Evolutionary conservation across 2,329 filamentous ascomycete genomes (phyloP), one percentile per base, ranked within the genome.

Genomic region (Ascocoryne sarcoides): DNA sequence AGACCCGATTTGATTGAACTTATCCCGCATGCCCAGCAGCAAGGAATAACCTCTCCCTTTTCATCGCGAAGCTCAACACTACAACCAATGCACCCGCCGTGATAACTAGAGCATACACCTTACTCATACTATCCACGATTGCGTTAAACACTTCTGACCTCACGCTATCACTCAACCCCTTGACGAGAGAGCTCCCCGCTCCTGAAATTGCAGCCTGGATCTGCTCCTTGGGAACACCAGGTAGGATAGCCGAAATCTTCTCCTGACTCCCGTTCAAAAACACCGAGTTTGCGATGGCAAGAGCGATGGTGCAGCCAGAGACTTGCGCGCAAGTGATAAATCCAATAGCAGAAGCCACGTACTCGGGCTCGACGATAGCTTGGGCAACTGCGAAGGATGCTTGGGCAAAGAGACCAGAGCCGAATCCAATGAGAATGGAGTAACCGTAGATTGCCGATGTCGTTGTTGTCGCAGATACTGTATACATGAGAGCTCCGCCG

Each of bases 311-410:
- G 10, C 59, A 52, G 5, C 62, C 61, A 5, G 49, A 50, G 3
- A 65, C 50, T 43, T 65, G 63, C 0, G 58, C 60, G 20, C 56
- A 57, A 8, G 56, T 62, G 32, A 65, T 64, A 48, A 63, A 66
- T 1, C 63, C 61, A 4, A 67, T 58, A 1, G 62, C 60, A 2
- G 51, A 46, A 5, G 60, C 39, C 3, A 65, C 49, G 4, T 59
- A 39, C 0, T 52, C 40, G 2, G 57, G 54, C 1, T 50, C 44
- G 3, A 64, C 62, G 12, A 59, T 56, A 2, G 58, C 59, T 43
- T 63, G 62, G 1, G 59, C 62, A 17, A 66, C 58, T 3, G 61
- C 57, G 48, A 62, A 66, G 14, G 52, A 53, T 1, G 61, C 56
- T 44, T 66, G 62, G 3, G 54, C 48, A 37, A 55, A 62, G 1